Conservation (phyloP, 768 basidiomycete species). For the Boletus sensibilis region DNA sequence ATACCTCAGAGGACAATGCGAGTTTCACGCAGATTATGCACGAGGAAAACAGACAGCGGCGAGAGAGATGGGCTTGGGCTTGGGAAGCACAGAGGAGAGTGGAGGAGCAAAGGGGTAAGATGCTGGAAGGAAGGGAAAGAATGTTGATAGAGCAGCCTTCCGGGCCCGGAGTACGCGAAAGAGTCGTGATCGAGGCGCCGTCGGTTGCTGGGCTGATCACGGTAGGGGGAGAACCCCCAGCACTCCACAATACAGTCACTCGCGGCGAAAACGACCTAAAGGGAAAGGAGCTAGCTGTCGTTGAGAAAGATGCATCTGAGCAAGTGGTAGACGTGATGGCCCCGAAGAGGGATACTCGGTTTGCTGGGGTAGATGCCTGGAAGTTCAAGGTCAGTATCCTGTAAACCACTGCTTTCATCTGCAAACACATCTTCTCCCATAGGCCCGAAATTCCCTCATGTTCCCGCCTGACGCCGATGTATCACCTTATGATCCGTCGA, state of each 20-base stretch:
- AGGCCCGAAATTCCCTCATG: constrained; percentile 95
- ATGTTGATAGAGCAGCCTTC: constrained; percentile 69
- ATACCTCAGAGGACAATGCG: constrained; percentile 96
- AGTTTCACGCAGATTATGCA: constrained; percentile 93
- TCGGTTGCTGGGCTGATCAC: constrained; percentile 54
- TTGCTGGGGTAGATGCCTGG: constrained; percentile 78
- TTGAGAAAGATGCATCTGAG: constrained; percentile 29
- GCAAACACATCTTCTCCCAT: neutral
- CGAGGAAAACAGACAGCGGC: constrained; percentile 80
- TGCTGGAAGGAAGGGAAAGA: constrained; percentile 66
- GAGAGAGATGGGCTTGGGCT: constrained; percentile 87
- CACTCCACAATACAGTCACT: neutral
- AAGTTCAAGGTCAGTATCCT: constrained; percentile 62
- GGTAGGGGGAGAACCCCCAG: constrained; percentile 21
- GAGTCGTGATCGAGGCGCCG: constrained; percentile 61
- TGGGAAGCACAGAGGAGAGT: constrained; percentile 89
- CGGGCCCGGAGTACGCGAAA: constrained; percentile 65
- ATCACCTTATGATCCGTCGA: constrained; percentile 63
- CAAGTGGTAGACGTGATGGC: constrained; percentile 72
- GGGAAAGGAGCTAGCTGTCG: constrained; percentile 22
- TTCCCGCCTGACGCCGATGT: constrained; percentile 90
- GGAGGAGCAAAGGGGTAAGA: constrained; percentile 59
- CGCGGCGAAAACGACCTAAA: constrained; percentile 29
- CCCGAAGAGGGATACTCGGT: constrained; percentile 67
- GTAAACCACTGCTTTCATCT: neutral